Percentiles rank a stretch among this genome's conserved stretches.
Conservation (phyloP, 345 rosid species). For the Ceriops zippeliana region DNA sequence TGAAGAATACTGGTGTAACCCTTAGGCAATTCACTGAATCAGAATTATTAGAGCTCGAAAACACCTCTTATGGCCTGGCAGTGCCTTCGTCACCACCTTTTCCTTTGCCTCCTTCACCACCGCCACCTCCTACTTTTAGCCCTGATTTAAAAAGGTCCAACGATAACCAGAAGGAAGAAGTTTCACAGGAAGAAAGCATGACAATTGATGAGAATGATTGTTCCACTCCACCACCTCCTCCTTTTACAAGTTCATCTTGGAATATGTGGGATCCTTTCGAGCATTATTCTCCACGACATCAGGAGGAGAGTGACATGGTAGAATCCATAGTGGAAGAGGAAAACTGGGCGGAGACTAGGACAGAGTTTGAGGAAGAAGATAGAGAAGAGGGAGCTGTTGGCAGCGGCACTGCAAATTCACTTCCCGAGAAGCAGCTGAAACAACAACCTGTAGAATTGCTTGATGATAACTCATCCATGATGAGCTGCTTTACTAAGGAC, state of each 20-base stretch:
- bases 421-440: slow-evolving; percentile 34
- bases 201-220: slow-evolving; percentile 35
- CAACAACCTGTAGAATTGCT: slow-evolving; percentile 14
- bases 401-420: slow-evolving; percentile 21
- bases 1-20: slow-evolving; percentile 83
- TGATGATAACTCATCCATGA: slow-evolving; percentile 53
- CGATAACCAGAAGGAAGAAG: slow-evolving; percentile 27
- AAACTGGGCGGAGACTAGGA: slow-evolving; percentile 62
- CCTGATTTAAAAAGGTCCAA: slow-evolving; percentile 39
- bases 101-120: slow-evolving; percentile 61
- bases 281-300: slow-evolving; percentile 23
- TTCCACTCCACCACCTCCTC: slow-evolving; percentile 42
- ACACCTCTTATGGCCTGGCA: slow-evolving; percentile 31
- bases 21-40: slow-evolving; percentile 92
- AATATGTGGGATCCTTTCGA: slow-evolving; percentile 48
- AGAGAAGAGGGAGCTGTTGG: slow-evolving; percentile 36
- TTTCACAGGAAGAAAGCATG: slow-evolving; percentile 37
- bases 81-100: slow-evolving; percentile 48
- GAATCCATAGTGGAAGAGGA: slow-evolving; percentile 52
- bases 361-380: slow-evolving; percentile 67
- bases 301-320: slow-evolving; percentile 25
- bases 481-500: slow-evolving; percentile 53
- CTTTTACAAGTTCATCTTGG: slow-evolving; percentile 44
- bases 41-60: slow-evolving; percentile 65
- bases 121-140: slow-evolving; percentile 74